These are phyloP conservation scores for Musa itinerans DNA, from an alignment of 176 grass and related monocot species.

Conservation along the genomic window DNA sequence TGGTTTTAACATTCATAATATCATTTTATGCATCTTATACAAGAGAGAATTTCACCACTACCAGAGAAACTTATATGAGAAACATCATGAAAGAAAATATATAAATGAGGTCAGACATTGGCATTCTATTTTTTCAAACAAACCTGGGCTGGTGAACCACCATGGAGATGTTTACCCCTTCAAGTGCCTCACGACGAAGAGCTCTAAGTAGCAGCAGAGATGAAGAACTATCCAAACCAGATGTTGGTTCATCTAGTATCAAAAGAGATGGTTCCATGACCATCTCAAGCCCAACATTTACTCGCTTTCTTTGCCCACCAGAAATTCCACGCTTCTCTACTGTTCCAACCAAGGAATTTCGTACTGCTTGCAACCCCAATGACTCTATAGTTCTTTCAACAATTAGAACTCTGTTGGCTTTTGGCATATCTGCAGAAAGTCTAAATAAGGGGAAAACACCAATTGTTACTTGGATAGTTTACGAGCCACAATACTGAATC, in stretches of 20 bases:
- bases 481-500: neutral
- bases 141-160: constrained; percentile 90
- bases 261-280: constrained; percentile 84
- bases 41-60: neutral
- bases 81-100: neutral
- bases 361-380: constrained; percentile 62
- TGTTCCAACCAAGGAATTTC: constrained; percentile 73
- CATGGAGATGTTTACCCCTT: constrained; percentile 66
- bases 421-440: constrained; percentile 42
- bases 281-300: constrained; percentile 85
- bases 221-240: constrained; percentile 79
- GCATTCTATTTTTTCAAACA: neutral
- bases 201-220: constrained; percentile 65
- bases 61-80: neutral
- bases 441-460: constrained; percentile 15
- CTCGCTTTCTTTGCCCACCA: constrained; percentile 74
- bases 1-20: neutral
- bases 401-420: constrained; percentile 43
- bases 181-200: constrained; percentile 65
- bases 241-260: constrained; percentile 84
- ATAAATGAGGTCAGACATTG: neutral
- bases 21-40: neutral
- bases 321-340: constrained; percentile 82
- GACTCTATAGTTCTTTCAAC: constrained; percentile 70
- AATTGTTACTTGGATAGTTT: neutral